Evolutionary conservation across 352 stramenopile species (phyloP).

Genomic region (Globisporangium middletonii): DNA sequence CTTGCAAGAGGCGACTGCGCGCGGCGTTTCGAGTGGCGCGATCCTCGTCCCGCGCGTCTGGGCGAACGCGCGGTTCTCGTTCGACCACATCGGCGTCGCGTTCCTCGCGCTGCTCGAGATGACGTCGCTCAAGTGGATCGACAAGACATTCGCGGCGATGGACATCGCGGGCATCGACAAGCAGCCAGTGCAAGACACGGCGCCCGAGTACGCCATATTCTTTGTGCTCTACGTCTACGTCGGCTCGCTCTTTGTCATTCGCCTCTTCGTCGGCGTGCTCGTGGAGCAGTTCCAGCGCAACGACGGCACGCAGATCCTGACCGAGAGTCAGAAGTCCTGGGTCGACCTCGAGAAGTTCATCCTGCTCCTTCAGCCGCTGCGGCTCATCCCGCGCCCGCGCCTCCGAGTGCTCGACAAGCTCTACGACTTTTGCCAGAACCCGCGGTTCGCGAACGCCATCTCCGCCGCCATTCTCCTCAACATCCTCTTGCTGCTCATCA

Average conservation of each 20-base stretch:
- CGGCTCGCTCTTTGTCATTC: constrained; percentile 71
- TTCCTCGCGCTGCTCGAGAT: constrained; percentile 73
- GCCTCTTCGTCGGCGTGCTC: constrained; percentile 72
- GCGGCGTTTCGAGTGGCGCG: constrained; percentile 23
- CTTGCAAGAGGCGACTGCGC: constrained; percentile 41
- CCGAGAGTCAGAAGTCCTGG: constrained; percentile 72
- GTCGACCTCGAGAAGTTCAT: constrained; percentile 80
- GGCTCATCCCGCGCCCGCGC: constrained; percentile 40
- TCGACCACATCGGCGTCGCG: constrained; percentile 60
- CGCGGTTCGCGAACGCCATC: constrained; percentile 44
- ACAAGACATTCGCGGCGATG: constrained; percentile 74
- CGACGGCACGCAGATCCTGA: constrained; percentile 77
- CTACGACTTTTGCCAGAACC: constrained; percentile 57
- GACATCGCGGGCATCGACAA: constrained; percentile 42
- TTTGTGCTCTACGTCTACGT: constrained; percentile 77
- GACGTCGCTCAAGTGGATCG: constrained; percentile 77
- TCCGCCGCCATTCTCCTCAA: constrained; percentile 70
- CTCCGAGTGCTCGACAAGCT: constrained; percentile 23
- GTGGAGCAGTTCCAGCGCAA: constrained; percentile 83
- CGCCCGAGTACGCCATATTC: constrained; percentile 46
- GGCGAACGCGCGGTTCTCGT: constrained; percentile 69
- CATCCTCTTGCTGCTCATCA: constrained; percentile 58
- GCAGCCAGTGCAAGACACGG: constrained; percentile 46
- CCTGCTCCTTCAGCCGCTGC: constrained; percentile 55
- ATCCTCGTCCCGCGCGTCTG: constrained; percentile 60